These are phyloP conservation scores for Clarireedia homoeocarpa DNA, from an alignment of 2,329 filamentous ascomycete genomes.

Conservation along the genomic window DNA sequence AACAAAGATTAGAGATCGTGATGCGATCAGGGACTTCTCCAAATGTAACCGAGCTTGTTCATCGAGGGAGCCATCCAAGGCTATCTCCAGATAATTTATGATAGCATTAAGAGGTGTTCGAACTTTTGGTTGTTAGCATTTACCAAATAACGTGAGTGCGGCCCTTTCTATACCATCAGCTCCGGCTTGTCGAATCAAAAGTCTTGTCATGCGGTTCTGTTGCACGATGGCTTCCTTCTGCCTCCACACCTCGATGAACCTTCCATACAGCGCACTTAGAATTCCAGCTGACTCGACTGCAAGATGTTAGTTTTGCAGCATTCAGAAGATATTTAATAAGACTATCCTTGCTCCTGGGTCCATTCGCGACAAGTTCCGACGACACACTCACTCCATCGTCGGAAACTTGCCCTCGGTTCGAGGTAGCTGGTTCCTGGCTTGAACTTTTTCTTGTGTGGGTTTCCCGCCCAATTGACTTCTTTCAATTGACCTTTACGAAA, in stretches of 20 bases:
- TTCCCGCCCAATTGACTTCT: constrained; percentile 75
- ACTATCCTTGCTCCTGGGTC: constrained; percentile 63
- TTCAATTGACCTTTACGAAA: constrained; percentile 69
- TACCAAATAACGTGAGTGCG: not conserved
- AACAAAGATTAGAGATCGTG: constrained; percentile 86
- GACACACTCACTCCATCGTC: constrained; percentile 68
- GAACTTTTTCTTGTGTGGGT: constrained; percentile 72
- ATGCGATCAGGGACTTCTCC: constrained; percentile 78
- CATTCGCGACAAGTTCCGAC: constrained; percentile 78
- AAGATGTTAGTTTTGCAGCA: not conserved
- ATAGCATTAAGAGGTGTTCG: constrained; percentile 90
- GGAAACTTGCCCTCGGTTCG: constrained; percentile 74
- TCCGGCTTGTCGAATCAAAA: constrained; percentile 39
- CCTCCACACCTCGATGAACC: constrained; percentile 88
- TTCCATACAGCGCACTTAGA: constrained; percentile 75
- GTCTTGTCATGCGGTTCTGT: constrained; percentile 63
- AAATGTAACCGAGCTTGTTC: constrained; percentile 78
- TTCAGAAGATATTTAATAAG: too few species aligned
- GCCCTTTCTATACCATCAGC: not conserved
- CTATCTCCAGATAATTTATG: constrained; percentile 91
- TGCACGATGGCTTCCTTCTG: constrained; percentile 82
- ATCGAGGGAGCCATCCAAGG: constrained; percentile 71
- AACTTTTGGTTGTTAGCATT: constrained; percentile 47
- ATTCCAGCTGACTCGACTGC: constrained; percentile 76
- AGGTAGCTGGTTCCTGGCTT: constrained; percentile 67